These are phyloP conservation scores for Penicillium hordei DNA, from an alignment of 2,329 filamentous ascomycete genomes.

Conservation along the genomic window DNA sequence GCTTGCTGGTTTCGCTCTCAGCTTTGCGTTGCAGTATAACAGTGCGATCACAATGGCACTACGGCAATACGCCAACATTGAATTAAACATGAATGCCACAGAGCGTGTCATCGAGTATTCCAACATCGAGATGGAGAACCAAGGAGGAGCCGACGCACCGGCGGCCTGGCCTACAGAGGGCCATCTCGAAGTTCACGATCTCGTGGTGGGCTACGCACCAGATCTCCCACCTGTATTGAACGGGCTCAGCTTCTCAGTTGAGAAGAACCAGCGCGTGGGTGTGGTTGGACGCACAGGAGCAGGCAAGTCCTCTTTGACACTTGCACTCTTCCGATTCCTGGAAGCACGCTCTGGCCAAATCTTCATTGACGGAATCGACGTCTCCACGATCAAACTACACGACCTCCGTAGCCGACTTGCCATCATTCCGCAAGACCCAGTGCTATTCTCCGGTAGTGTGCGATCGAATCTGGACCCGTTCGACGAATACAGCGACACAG, in stretches of 20 bases:
- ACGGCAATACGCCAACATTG: slow-evolving; percentile 67
- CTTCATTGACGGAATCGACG: slow-evolving; percentile 42
- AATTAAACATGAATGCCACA: slow-evolving; percentile 51
- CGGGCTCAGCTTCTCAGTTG: slow-evolving; percentile 26
- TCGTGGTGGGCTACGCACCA: slow-evolving; percentile 70
- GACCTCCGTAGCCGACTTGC: slow-evolving; percentile 71
- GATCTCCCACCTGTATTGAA: slow-evolving; percentile 56
- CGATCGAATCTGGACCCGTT: slow-evolving; percentile 77
- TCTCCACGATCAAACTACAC: slow-evolving; percentile 50
- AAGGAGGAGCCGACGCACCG: slow-evolving; percentile 26
- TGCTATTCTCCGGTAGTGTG: slow-evolving; percentile 77
- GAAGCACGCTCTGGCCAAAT: slow-evolving; percentile 29
- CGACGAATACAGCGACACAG: slow-evolving; percentile 65
- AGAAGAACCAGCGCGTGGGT: slow-evolving; percentile 32
- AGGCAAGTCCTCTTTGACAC: slow-evolving; percentile 36
- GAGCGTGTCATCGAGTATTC: slow-evolving; percentile 56
- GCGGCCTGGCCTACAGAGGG: slow-evolving; percentile 54
- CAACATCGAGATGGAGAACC: slow-evolving; percentile 36
- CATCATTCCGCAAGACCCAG: slow-evolving; percentile 81
- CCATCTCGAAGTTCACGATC: slow-evolving; percentile 67
- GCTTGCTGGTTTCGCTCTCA: slow-evolving; percentile 72
- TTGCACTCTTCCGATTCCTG: slow-evolving; percentile 34
- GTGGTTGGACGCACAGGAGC: slow-evolving; percentile 38
- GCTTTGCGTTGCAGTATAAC: slow-evolving; percentile 71
- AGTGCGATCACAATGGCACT: slow-evolving; percentile 66